Evolutionary conservation across 129 eudicot species (phyloP).

Genomic region (Calendula officinalis): DNA sequence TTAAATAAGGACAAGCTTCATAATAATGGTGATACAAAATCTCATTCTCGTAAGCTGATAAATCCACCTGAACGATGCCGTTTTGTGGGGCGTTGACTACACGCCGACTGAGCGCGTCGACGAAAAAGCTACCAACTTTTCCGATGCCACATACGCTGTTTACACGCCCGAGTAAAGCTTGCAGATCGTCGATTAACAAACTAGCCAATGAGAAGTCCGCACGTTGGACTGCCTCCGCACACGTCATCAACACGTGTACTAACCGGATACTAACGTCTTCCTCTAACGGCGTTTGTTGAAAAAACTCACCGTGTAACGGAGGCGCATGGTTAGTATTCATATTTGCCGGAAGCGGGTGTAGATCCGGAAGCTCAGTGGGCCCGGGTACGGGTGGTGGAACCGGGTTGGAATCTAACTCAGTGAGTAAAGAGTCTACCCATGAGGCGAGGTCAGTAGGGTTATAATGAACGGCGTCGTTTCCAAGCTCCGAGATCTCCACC

Average conservation of each 20-base stretch:
- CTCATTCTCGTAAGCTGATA: constrained; percentile 44
- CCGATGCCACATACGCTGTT: constrained; percentile 60
- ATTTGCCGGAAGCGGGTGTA: constrained; percentile 1
- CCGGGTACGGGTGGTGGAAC: constrained; percentile 28
- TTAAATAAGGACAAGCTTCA: constrained; percentile 77
- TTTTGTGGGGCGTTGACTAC: constrained; percentile 37
- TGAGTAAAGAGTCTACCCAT: constrained; percentile 61
- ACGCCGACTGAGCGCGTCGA: constrained; percentile 71
- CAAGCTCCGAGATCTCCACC: constrained; percentile 33
- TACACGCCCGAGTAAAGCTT: constrained; percentile 45
- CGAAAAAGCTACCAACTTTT: constrained; percentile 74
- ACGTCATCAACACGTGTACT: constrained; percentile 75
- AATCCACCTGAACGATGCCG: constrained; percentile 10
- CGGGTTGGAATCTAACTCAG: constrained; percentile 38
- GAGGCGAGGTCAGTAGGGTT: constrained; percentile 65
- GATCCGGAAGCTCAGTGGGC: constrained; percentile 20
- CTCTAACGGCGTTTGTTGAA: constrained; percentile 40
- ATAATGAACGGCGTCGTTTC: constrained; percentile 52
- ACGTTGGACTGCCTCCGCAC: constrained; percentile 80
- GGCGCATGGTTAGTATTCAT: neutral
- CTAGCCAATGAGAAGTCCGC: constrained; percentile 62
- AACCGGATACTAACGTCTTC: constrained; percentile 66
- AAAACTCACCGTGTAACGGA: neutral
- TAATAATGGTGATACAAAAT: constrained; percentile 59
- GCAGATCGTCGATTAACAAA: constrained; percentile 49